Base-by-base conservation (phyloP, 257 asterid genomes). In the Mentha longifolia region DNA sequence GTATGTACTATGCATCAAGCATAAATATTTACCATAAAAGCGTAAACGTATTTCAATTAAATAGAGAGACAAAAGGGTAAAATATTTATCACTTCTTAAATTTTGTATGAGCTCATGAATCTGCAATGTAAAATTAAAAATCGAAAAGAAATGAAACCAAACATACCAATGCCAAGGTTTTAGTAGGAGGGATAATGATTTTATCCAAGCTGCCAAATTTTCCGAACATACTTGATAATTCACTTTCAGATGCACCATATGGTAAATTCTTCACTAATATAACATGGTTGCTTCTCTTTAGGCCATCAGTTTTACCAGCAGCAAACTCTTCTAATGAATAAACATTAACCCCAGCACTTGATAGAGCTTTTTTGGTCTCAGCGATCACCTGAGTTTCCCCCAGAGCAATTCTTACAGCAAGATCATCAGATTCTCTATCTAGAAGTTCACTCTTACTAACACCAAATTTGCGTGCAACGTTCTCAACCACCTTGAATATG, bases 331-430 rank as follows among this genome's bases (percentile, higher is more conserved):
- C 97, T 69, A 91, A 73, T 45, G 92, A 80, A 59, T 95, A 70
- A 71, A 91, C 59, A 83, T 94, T 94, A 64, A 94, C 83, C 79
- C 98, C 99, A 74, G 93, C 87, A 65, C 73, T 84, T 63, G 90
- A 82, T 60, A 91, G 92, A 81, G 96, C 90, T 70, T 89, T 88
- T 79, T 94, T 94, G 15, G 99, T 94, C 85, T 89, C 98, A 10
- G 86, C 90, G 80, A 94, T 86, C 66, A 94, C 97, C 84, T 91
- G 96, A 57, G 98, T 89, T 83, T 94, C 99, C 61, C 97, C 99
- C 84, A 89, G 70, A 54, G 97, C 97, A 72, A 89, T 84, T 76
- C 89, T 89, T 33, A 88, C 97, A 41, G 98, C 97, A 74, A 88
- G 85, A 76, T 88, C 97, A 73, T 82, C 82, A 30, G 88, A 88